Base-by-base conservation (phyloP, 257 asterid genomes). In the Plantago ovata region DNA sequence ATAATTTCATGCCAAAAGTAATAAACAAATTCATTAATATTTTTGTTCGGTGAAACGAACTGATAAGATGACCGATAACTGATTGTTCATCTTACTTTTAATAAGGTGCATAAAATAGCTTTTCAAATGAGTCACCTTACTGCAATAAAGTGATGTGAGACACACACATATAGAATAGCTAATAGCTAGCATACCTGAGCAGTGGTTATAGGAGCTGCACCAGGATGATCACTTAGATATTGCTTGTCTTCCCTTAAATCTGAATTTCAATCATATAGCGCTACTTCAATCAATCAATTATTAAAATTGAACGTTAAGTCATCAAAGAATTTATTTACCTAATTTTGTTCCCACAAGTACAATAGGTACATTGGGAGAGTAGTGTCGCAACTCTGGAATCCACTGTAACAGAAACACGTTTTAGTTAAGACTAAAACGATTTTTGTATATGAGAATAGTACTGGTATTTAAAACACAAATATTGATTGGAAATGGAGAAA, bases 211-310 rank as follows among this genome's bases (percentile, higher is more conserved):
- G 95, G 77, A 38, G 69, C 68, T 40, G 93, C 74, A 58, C 82
- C 83, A 22, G 95, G 93, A 70, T 84, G 95, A 57, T 82, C 93
- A 61, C 82, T 77, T 46, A 84, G 51, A 66, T 68, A 90, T 56
- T 84, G 94, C 66, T 82, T 75, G 65, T 90, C 95, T 39, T 90
- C 95, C 74, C 97, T 76, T 70, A 90, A 68, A 39, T 90, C 97
- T 89, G 65, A 10, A 57, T 9, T 16, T 39, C 38, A 41, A 13
- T 39, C 20, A 43, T 6, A 15, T 13, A n/a, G n/a, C n/a, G n/a
- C n/a, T n/a, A n/a, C n/a, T n/a, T n/a, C n/a, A n/a, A n/a, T n/a
- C n/a, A n/a, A n/a, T n/a, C n/a, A n/a, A n/a, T n/a, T n/a, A n/a
- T n/a, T n/a, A n/a, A n/a, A n/a, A n/a, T n/a, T n/a, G n/a, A n/a